Conservation (phyloP, 768 basidiomycete species). For the Boletus reticulatus region DNA sequence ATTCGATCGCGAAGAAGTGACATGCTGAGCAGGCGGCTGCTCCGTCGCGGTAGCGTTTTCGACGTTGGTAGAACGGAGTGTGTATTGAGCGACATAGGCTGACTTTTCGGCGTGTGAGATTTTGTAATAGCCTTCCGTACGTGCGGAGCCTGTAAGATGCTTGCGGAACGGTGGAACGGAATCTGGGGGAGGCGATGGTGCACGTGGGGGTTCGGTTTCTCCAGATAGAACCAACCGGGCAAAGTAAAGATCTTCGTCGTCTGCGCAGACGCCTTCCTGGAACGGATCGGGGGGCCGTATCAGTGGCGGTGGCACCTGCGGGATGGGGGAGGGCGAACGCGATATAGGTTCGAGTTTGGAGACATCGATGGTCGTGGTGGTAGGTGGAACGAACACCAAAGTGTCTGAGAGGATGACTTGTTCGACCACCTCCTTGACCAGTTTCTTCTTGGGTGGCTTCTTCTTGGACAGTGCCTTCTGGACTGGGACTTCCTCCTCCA, state of each 20-base stretch:
- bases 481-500: slow-evolving; percentile 37
- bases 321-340: slow-evolving; percentile 52
- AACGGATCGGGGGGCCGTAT: slow-evolving; percentile 52
- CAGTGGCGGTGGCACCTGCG: slow-evolving; percentile 39
- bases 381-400: slow-evolving; percentile 47
- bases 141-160: slow-evolving; percentile 82
- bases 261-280: slow-evolving; percentile 61
- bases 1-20: slow-evolving; percentile 82
- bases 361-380: slow-evolving; percentile 50
- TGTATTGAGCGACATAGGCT: slow-evolving; percentile 88
- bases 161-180: slow-evolving; percentile 59
- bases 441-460: slow-evolving; percentile 36
- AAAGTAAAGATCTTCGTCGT: slow-evolving; percentile 90
- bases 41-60: slow-evolving; percentile 39
- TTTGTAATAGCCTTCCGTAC: slow-evolving; percentile 95
- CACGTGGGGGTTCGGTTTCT: slow-evolving; percentile 22
- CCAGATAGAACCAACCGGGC: slow-evolving; percentile 41
- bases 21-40: slow-evolving; percentile 49
- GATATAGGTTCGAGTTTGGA: slow-evolving; percentile 43
- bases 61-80: slow-evolving; percentile 52
- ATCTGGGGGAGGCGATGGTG: slow-evolving; percentile 36
- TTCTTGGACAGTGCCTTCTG: slow-evolving; percentile 30
- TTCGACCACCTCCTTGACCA: slow-evolving; percentile 41
- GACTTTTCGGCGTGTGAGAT: slow-evolving; percentile 91
- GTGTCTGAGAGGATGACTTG: slow-evolving; percentile 51